Conservation (phyloP, 805 yeast species). For the Lipomyces starkeyi region DNA sequence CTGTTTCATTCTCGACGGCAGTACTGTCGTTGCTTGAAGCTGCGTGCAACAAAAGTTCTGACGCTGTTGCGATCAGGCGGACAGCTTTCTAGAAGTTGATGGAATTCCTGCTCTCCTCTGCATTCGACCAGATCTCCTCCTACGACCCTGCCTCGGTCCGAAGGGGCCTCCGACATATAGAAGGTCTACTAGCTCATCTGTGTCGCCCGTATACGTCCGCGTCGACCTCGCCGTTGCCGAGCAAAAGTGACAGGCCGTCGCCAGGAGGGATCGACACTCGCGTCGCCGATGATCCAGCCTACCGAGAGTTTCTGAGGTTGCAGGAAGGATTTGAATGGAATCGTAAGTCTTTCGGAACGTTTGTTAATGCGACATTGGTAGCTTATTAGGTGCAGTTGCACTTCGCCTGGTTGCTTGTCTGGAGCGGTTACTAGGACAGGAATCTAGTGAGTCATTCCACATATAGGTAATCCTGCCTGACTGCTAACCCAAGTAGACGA, state of each 20-base stretch:
- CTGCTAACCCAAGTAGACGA: slow-evolving; percentile 17
- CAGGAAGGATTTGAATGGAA: slow-evolving; percentile 65
- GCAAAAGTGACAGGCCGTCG: not conserved
- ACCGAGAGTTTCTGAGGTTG: slow-evolving; percentile 49
- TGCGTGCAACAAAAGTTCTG: not conserved
- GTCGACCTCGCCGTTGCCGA: not conserved
- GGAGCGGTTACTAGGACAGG: slow-evolving; percentile 31
- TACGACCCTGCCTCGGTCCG: slow-evolving; percentile 37
- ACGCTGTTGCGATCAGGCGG: not conserved
- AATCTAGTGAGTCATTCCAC: slow-evolving; percentile 13
- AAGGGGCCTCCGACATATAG: slow-evolving; percentile 38
- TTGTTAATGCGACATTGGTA: not conserved
- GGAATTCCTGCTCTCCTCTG: slow-evolving; percentile 35
- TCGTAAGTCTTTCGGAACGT: slow-evolving; percentile 46
- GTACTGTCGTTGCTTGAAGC: not conserved
- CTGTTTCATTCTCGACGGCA: not conserved
- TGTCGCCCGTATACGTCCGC: slow-evolving; percentile 24
- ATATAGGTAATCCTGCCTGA: not conserved
- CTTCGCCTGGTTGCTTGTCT: slow-evolving; percentile 39
- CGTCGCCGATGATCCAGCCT: slow-evolving; percentile 34
- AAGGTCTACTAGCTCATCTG: slow-evolving; percentile 35
- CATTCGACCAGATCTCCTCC: slow-evolving; percentile 36
- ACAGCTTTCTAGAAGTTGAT: slow-evolving; percentile 12
- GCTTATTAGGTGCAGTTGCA: slow-evolving; percentile 25
- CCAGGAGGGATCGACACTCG: slow-evolving; percentile 15